Conservation (phyloP, 495 filamentous ascomycete species). For the Penicillium odoratum region DNA sequence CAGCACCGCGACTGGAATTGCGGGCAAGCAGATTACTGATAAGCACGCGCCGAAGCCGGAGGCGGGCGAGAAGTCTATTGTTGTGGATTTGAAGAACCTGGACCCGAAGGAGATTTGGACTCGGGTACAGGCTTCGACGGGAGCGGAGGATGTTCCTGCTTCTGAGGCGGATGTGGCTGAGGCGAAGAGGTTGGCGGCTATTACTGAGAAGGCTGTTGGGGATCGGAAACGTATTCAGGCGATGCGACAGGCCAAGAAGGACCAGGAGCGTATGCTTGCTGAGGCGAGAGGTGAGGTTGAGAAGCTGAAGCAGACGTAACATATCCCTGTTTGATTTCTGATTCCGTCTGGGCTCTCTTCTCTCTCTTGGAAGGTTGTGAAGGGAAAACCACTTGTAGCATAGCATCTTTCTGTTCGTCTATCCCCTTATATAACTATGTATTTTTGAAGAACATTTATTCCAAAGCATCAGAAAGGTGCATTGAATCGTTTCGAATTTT, state of each 20-base stretch:
- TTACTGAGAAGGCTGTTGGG: conserved; percentile 47
- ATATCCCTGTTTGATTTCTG: conserved; percentile 11
- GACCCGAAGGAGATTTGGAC: conserved; percentile 61
- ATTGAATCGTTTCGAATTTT: not conserved
- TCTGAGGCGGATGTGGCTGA: conserved; percentile 61
- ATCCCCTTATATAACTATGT: conserved; percentile 24
- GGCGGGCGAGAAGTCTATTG: conserved; percentile 33
- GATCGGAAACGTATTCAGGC: conserved; percentile 57
- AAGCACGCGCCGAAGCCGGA: conserved; percentile 37
- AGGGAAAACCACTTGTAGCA: conserved; percentile 37
- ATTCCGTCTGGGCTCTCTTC: conserved; percentile 9
- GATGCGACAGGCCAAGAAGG: conserved; percentile 58
- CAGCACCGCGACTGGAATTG: conserved; percentile 31
- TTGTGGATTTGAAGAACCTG: conserved; percentile 38
- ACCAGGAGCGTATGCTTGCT: conserved; percentile 64
- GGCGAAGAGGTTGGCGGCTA: conserved; percentile 58
- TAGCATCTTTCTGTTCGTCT: conserved; percentile 32
- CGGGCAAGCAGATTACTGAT: conserved; percentile 30
- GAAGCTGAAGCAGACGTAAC: conserved; percentile 37
- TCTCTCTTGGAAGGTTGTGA: conserved; percentile 4
- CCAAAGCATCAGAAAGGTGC: not conserved
- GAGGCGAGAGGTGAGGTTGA: conserved; percentile 52
- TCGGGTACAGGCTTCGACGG: conserved; percentile 66
- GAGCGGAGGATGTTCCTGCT: conserved; percentile 59
- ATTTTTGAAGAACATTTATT: conserved; percentile 26